Evolutionary conservation across 768 basidiomycete genomes (phyloP).

Genomic region (Pulveroboletus sp.): DNA sequence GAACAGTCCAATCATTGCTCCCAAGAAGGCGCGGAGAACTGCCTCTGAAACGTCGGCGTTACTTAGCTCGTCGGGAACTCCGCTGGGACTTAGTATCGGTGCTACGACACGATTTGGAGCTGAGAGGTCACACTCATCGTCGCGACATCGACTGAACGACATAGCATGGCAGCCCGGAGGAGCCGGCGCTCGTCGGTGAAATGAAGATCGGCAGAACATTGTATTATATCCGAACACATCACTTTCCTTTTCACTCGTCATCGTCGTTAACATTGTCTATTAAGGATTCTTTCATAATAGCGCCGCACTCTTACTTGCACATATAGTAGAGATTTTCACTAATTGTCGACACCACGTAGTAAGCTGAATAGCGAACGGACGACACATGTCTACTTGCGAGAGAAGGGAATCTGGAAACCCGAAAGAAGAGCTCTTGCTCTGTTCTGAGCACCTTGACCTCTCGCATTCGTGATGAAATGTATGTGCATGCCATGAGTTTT

Average conservation of each 20-base stretch:
- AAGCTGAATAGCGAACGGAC: not conserved
- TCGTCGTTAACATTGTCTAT: slow-evolving; percentile 12
- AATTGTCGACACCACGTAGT: slow-evolving; percentile 22
- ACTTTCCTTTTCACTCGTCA: slow-evolving; percentile 16
- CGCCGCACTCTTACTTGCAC: slow-evolving; percentile 30
- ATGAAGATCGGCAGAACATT: not conserved
- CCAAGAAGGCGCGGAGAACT: slow-evolving; percentile 60
- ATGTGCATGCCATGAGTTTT: slow-evolving; percentile 87
- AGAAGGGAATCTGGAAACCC: slow-evolving; percentile 90
- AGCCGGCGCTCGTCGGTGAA: slow-evolving; percentile 20
- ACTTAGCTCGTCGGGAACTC: slow-evolving; percentile 17
- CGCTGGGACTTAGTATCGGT: slow-evolving; percentile 10
- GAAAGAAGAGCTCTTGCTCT: slow-evolving; percentile 81
- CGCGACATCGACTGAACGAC: slow-evolving; percentile 56
- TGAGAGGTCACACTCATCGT: slow-evolving; percentile 35
- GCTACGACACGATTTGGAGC: slow-evolving; percentile 28
- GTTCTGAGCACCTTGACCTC: slow-evolving; percentile 87
- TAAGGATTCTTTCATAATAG: slow-evolving; percentile 13
- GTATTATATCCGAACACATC: slow-evolving; percentile 6
- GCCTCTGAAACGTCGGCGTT: slow-evolving; percentile 62
- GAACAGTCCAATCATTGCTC: slow-evolving; percentile 43
- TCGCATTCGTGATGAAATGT: slow-evolving; percentile 86
- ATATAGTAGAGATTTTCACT: slow-evolving; percentile 21
- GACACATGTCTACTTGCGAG: slow-evolving; percentile 34
- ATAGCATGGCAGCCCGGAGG: slow-evolving; percentile 50